Conservation (phyloP, 2,329 filamentous ascomycete species). For the Alternaria sp. region DNA sequence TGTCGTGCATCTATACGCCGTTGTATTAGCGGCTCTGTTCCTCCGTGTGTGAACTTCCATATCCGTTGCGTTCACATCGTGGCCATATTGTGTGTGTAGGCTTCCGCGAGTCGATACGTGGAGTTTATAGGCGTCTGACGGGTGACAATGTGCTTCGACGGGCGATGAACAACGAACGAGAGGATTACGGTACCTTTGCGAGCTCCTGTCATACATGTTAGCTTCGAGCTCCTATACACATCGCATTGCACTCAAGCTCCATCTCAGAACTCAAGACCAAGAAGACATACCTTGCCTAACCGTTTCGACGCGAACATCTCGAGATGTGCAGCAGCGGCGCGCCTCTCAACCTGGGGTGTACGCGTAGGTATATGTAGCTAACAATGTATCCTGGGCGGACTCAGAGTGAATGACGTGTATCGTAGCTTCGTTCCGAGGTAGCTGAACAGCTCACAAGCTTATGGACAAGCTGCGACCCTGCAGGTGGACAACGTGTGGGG, state of each 20-base stretch:
- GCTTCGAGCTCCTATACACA: neutral
- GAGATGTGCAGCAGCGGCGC: neutral
- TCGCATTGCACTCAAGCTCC: neutral
- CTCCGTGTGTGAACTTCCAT: neutral
- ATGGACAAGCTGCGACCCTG: neutral
- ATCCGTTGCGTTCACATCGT: neutral
- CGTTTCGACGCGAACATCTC: conserved; percentile 60
- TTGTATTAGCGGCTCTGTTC: neutral
- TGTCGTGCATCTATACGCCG: conserved; percentile 58
- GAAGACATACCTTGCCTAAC: conserved; percentile 53
- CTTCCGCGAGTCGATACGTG: neutral
- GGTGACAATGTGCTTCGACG: neutral
- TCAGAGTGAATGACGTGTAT: neutral
- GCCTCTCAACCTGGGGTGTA: neutral
- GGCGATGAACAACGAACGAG: neutral
- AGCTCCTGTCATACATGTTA: conserved; percentile 21
- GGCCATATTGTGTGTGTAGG: neutral
- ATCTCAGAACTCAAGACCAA: no score
- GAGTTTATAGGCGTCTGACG: neutral
- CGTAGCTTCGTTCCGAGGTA: neutral
- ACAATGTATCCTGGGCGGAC: neutral
- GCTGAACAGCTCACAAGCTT: neutral
- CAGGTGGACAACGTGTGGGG: neutral
- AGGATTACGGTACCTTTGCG: conserved; percentile 23
- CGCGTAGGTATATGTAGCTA: neutral